These are phyloP conservation scores for Dichotomopilus funicola DNA, from an alignment of 2,329 filamentous ascomycete species.

Conservation along the genomic window DNA sequence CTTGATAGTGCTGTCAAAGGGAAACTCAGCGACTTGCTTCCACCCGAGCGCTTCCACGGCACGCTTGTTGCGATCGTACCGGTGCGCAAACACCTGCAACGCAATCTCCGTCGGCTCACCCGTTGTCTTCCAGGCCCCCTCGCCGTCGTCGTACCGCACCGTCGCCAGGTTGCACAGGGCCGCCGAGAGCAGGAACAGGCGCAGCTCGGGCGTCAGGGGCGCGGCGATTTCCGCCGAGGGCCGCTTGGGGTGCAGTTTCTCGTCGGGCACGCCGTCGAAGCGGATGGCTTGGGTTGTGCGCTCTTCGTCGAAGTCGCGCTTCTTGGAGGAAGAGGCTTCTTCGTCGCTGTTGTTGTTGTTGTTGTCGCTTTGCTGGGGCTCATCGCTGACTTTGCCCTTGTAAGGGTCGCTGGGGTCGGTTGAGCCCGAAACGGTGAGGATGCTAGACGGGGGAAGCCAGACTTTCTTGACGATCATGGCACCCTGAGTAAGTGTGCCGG, in stretches of 20 bases:
- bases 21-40: slow-evolving; percentile 63
- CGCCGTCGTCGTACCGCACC: slow-evolving; percentile 48
- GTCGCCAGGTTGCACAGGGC: slow-evolving; percentile 62
- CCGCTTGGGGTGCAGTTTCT: slow-evolving; percentile 39
- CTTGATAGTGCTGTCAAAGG: slow-evolving; percentile 74
- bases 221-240: slow-evolving; percentile 29
- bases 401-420: slow-evolving; percentile 57
- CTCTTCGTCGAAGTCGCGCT: slow-evolving; percentile 53
- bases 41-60: slow-evolving; percentile 46
- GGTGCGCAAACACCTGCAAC: slow-evolving; percentile 66
- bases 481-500: slow-evolving; percentile 61
- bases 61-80: slow-evolving; percentile 56
- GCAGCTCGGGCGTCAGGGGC: slow-evolving; percentile 45
- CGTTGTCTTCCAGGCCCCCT: slow-evolving; percentile 56
- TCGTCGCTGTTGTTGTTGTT: too few relatives aligned
- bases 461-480: slow-evolving; percentile 64
- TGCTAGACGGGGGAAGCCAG: slow-evolving; percentile 53
- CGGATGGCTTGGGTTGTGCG: slow-evolving; percentile 54
- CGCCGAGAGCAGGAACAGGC: slow-evolving; percentile 47
- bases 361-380: slow-evolving; percentile 22
- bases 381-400: slow-evolving; percentile 42
- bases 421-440: slow-evolving; percentile 55
- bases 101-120: slow-evolving; percentile 72
- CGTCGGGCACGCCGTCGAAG: slow-evolving; percentile 53
- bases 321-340: slow-evolving; percentile 13